Conservation (phyloP, 495 filamentous ascomycete genomes). For the Parmelia sp. region DNA sequence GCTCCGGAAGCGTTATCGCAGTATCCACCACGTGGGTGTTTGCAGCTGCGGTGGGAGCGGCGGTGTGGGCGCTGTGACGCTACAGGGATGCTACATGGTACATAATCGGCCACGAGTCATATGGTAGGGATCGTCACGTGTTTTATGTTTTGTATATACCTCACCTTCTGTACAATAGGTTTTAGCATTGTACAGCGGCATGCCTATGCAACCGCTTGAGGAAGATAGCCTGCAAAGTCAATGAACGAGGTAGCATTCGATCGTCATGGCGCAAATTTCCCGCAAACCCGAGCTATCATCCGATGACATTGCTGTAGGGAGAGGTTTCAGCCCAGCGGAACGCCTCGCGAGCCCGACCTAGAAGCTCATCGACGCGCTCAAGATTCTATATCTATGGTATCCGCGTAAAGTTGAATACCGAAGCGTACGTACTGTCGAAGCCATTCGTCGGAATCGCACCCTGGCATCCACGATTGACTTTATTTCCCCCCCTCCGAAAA, state of each 20-base stretch:
- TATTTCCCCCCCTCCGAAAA: too few species aligned
- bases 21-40: conserved; percentile 12
- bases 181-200: background rate
- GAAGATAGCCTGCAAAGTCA: background rate
- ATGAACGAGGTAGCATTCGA: background rate
- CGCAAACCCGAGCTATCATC: background rate
- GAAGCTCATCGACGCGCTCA: too few species aligned
- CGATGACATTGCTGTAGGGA: too few species aligned
- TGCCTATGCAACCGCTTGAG: background rate
- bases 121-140: background rate
- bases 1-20: conserved; percentile 6
- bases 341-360: too few species aligned
- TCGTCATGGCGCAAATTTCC: background rate
- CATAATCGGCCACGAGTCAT: background rate
- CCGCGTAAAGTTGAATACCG: too few species aligned
- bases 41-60: conserved; percentile 10
- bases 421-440: too few species aligned
- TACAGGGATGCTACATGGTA: background rate
- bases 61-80: conserved; percentile 12
- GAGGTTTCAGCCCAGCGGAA: too few species aligned
- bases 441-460: too few species aligned
- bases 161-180: background rate
- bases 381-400: too few species aligned
- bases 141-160: background rate
- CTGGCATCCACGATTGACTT: too few species aligned